A percentile compares a stretch with the other conserved stretches of the same genome.
Evolutionary conservation across 805 yeast species (phyloP).

Genomic region (Nakazawaea ambrosiae): DNA sequence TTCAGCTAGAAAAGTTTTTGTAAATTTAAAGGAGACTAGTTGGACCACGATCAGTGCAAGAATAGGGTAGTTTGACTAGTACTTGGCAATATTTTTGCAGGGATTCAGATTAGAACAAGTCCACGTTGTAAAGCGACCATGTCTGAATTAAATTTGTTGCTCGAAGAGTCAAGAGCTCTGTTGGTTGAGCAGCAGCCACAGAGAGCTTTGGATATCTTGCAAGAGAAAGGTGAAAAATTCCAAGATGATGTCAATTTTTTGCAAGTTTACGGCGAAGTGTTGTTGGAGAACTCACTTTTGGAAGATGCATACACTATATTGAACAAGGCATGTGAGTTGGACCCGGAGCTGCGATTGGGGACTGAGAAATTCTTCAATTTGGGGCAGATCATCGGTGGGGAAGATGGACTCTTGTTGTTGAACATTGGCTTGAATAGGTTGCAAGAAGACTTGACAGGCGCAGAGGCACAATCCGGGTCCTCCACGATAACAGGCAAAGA

Average conservation of each 20-base stretch:
- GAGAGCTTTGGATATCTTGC: conserved; percentile 41
- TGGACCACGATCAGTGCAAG: too few species aligned
- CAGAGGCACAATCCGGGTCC: not conserved
- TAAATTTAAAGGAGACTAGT: too few species aligned
- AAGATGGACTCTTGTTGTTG: conserved; percentile 57
- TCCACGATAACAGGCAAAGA: conserved; percentile 12
- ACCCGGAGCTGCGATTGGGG: conserved; percentile 57
- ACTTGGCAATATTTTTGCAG: too few species aligned
- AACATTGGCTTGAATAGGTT: conserved; percentile 56
- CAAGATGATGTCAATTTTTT: conserved; percentile 36
- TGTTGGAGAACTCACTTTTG: conserved; percentile 73
- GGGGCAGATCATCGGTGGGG: conserved; percentile 87
- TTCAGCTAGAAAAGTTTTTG: too few species aligned
- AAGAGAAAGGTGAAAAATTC: conserved; percentile 28
- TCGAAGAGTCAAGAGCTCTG: conserved; percentile 34
- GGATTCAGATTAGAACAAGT: too few species aligned
- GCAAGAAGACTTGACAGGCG: conserved; percentile 25
- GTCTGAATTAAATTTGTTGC: too few species aligned
- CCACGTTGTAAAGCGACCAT: too few species aligned
- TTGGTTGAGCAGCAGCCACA: conserved; percentile 44
- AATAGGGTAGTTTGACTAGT: too few species aligned
- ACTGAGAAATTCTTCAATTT: conserved; percentile 82
- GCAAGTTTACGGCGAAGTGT: conserved; percentile 65
- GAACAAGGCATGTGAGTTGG: conserved; percentile 54
- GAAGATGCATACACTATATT: conserved; percentile 70